Evolutionary conservation across 768 basidiomycete genomes (phyloP).

Genomic region (Rhizopogon roseolus): DNA sequence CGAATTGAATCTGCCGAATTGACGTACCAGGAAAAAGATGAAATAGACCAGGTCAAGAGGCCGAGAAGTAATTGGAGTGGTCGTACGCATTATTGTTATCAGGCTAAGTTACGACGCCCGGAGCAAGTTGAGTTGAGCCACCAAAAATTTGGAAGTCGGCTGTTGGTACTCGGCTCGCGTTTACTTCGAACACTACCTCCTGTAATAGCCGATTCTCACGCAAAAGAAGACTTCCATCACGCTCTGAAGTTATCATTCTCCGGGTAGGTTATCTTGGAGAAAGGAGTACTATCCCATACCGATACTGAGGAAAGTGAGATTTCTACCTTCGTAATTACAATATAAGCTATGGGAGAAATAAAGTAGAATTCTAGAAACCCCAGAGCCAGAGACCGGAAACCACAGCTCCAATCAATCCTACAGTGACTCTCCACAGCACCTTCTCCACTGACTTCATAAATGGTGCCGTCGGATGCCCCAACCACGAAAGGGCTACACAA

Average conservation of each 20-base stretch:
- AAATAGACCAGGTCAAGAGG: conserved; percentile 69
- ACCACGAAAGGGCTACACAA: conserved; percentile 3
- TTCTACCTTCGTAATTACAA: too few species aligned
- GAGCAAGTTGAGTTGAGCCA: too few species aligned
- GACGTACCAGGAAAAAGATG: conserved; percentile 58
- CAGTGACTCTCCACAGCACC: conserved; percentile 37
- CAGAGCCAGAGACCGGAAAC: conserved; percentile 24
- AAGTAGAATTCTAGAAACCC: conserved; percentile 4
- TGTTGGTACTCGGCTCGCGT: too few species aligned
- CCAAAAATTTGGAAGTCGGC: too few species aligned
- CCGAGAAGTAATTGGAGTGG: conserved; percentile 44
- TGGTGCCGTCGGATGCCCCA: conserved; percentile 13
- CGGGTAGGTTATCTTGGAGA: too few species aligned
- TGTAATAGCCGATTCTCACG: too few species aligned
- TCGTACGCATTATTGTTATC: conserved; percentile 7
- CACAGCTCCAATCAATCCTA: conserved; percentile 34
- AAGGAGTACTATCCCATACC: too few species aligned
- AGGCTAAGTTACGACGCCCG: background rate
- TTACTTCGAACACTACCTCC: too few species aligned
- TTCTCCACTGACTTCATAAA: conserved; percentile 19
- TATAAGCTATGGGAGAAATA: too few species aligned
- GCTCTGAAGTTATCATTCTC: too few species aligned
- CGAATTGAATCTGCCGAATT: background rate
- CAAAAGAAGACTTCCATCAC: too few species aligned
- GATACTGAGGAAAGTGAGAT: too few species aligned